These are phyloP conservation scores for Aspergillus conjunctus DNA, from an alignment of 495 filamentous ascomycete species.

Conservation along the genomic window DNA sequence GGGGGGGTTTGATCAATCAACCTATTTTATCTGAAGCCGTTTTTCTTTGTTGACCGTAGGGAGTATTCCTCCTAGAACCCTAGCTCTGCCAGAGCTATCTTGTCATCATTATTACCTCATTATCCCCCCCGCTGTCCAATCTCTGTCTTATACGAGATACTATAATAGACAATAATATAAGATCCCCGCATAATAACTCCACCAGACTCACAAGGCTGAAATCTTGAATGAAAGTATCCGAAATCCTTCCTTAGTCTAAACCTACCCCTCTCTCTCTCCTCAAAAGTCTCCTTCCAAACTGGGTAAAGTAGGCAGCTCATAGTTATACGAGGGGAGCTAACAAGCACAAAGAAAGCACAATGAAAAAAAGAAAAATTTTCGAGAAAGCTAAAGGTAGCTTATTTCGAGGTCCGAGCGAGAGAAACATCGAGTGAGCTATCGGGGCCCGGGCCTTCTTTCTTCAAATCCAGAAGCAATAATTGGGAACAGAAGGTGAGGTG, in stretches of 20 bases:
- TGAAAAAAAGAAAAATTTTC: too few species aligned
- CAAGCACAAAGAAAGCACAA: too few species aligned
- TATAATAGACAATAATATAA: too few species aligned
- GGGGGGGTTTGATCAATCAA: constrained; percentile 14
- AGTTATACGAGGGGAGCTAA: background rate
- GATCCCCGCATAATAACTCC: background rate
- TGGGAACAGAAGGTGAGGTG: too few species aligned
- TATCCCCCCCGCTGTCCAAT: too few species aligned
- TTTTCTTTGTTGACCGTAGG: background rate
- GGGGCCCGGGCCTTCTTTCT: too few species aligned
- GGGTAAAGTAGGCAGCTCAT: background rate
- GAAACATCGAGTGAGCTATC: too few species aligned
- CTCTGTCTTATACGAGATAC: too few species aligned
- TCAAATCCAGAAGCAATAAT: too few species aligned
- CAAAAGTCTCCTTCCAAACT: background rate
- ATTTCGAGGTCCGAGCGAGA: too few species aligned
- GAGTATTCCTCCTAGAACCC: background rate
- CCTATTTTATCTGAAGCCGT: constrained; percentile 3
- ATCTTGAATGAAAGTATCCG: background rate
- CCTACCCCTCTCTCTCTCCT: background rate
- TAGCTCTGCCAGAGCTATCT: background rate
- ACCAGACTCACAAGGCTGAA: background rate
- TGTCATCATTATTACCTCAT: background rate
- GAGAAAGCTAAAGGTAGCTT: too few species aligned
- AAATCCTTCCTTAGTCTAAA: background rate